These are phyloP conservation scores for Alternaria angustiovoidea DNA, from an alignment of 2,329 filamentous ascomycete species.

Conservation along the genomic window DNA sequence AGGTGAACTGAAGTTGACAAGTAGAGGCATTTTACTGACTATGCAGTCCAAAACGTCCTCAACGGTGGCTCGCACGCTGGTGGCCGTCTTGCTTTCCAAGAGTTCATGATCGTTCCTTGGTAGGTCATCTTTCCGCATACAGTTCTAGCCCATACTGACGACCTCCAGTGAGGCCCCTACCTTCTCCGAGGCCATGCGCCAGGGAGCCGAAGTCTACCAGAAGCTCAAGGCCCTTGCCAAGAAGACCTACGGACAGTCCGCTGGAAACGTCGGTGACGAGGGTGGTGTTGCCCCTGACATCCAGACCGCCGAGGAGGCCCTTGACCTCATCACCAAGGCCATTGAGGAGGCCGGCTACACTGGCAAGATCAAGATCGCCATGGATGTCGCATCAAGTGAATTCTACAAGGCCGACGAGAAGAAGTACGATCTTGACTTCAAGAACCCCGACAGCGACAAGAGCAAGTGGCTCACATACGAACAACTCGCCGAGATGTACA, in stretches of 20 bases:
- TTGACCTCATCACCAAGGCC: slow-evolving; percentile 92
- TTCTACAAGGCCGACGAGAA: slow-evolving; percentile 97
- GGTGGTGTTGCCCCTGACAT: slow-evolving; percentile 99
- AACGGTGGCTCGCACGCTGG: slow-evolving; percentile 90
- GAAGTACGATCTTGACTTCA: slow-evolving; percentile 99
- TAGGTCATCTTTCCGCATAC: slow-evolving; percentile 36
- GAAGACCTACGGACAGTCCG: slow-evolving; percentile 99
- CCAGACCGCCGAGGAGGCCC: slow-evolving; percentile 93
- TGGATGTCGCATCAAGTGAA: slow-evolving; percentile 99
- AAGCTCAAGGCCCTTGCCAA: slow-evolving; percentile 95
- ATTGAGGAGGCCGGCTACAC: slow-evolving; percentile 97
- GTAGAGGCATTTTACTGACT: slow-evolving; percentile 1
- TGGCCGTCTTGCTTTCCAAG: slow-evolving; percentile 76
- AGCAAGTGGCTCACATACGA: slow-evolving; percentile 99
- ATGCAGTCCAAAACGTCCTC: slow-evolving; percentile 59
- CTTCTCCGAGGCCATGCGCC: slow-evolving; percentile 95
- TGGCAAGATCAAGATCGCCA: slow-evolving; percentile 95
- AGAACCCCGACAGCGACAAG: slow-evolving; percentile 97
- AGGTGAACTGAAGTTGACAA: background rate
- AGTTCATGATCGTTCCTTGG: slow-evolving; percentile 64
- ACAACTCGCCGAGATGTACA: slow-evolving; percentile 92
- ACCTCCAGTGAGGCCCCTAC: slow-evolving; percentile 74
- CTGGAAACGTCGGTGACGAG: slow-evolving; percentile 98
- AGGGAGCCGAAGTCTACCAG: slow-evolving; percentile 98
- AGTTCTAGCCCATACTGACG: slow-evolving; percentile 25